Conservation (phyloP, 1,284 basidiomycete genomes). For the Cutaneotrichosporon dermatis region DNA sequence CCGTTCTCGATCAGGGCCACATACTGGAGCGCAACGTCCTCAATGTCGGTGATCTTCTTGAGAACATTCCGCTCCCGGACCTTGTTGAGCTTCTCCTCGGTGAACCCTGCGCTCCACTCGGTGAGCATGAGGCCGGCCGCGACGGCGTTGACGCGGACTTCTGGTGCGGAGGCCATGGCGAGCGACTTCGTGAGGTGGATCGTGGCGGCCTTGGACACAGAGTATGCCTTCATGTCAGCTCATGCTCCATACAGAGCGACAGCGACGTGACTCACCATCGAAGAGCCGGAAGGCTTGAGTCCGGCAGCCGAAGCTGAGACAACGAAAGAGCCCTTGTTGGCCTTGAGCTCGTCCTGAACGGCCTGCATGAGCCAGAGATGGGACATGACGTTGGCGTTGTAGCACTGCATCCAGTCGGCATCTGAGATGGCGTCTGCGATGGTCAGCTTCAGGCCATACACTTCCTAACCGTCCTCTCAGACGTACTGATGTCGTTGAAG, state of each 20-base stretch:
- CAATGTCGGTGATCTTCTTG: constrained; percentile 13
- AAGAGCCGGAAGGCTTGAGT: constrained; percentile 2
- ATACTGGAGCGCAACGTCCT: constrained; percentile 15
- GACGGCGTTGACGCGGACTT: constrained; percentile 25
- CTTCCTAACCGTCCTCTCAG: too few species aligned
- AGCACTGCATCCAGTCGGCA: constrained; percentile 23
- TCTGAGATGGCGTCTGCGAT: constrained; percentile 10
- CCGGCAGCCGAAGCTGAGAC: constrained; percentile 17
- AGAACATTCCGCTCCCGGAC: constrained; percentile 12
- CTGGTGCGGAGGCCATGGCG: constrained; percentile 22
- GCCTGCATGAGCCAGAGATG: constrained; percentile 27
- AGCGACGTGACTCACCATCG: background rate
- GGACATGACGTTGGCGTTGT: constrained; percentile 24
- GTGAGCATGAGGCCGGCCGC: constrained; percentile 25
- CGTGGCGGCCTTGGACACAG: constrained; percentile 24
- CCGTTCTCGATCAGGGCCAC: constrained; percentile 1
- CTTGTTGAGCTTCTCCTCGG: constrained; percentile 15
- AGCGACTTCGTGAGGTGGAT: constrained; percentile 26
- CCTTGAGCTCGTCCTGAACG: constrained; percentile 17
- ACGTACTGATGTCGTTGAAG: constrained; percentile 23
- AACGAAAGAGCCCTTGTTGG: constrained; percentile 19
- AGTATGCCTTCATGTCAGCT: constrained; percentile 5
- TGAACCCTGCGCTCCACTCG: constrained; percentile 24
- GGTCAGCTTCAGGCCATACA: background rate
- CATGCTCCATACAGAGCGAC: background rate